phyloP scores from a whole-genome alignment of 176 grass and related monocot species.

The Juncus effusus region DNA sequence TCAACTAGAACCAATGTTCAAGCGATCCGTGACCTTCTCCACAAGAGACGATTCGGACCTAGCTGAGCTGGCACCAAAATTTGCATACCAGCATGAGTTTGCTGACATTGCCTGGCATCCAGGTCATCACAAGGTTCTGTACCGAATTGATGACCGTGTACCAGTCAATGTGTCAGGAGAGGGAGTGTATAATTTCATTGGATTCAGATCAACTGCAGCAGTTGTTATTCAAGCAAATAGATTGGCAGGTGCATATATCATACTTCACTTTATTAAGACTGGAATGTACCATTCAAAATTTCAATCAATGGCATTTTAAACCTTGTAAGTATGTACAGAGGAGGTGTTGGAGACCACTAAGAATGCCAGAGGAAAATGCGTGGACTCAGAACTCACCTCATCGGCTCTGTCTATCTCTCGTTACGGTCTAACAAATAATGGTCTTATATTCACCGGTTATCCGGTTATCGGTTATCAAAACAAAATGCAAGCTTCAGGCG shows the following conservation, averaged over 20 bases:
- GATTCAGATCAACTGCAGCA: constrained; percentile 45
- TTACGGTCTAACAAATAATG: constrained; percentile 39
- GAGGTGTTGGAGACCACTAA: constrained; percentile 11
- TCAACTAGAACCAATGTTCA: constrained; percentile 66
- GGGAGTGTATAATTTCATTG: constrained; percentile 48
- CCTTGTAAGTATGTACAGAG: constrained; percentile 15
- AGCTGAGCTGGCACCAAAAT: constrained; percentile 35
- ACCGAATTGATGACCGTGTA: constrained; percentile 56
- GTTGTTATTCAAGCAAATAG: constrained; percentile 18
- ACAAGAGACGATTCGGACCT: constrained; percentile 42
- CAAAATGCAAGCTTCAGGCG: constrained; percentile 43
- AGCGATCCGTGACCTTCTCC: constrained; percentile 51
- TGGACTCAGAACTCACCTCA: constrained; percentile 7
- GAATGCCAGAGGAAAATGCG: constrained; percentile 32
- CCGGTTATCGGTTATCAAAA: constrained; percentile 54
- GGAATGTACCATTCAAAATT: too few relatives aligned
- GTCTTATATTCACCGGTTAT: constrained; percentile 20
- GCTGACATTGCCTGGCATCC: constrained; percentile 68
- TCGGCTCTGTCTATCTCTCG: constrained; percentile 2
- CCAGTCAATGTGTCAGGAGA: constrained; percentile 36
- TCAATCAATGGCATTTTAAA: too few relatives aligned
- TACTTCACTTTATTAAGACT: too few relatives aligned
- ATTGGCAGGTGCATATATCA: constrained; percentile 17
- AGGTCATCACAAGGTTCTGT: constrained; percentile 34
- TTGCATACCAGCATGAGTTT: constrained; percentile 49